phyloP scores from a whole-genome alignment of 495 filamentous ascomycete genomes.

The Rostrohypoxylon terebratum region DNA sequence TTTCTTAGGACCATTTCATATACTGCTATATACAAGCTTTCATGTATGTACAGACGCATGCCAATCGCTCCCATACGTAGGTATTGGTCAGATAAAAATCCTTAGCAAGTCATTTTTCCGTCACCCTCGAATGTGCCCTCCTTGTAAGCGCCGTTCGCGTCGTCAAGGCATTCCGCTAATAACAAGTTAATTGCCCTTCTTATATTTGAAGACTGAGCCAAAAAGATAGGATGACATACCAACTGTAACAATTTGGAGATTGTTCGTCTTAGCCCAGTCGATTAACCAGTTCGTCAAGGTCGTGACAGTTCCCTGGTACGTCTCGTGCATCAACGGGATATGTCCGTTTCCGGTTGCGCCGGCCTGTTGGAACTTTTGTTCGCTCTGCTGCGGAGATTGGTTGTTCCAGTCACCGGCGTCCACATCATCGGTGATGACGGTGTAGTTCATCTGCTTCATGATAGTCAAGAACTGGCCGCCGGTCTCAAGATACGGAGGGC shows the following conservation, averaged over 20 bases:
- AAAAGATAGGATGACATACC: slow-evolving; percentile 46
- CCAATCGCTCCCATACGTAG: no score
- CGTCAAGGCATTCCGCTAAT: slow-evolving; percentile 63
- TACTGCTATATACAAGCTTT: neutral
- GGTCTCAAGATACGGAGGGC: slow-evolving; percentile 64
- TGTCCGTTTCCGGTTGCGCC: slow-evolving; percentile 63
- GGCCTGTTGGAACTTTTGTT: slow-evolving; percentile 58
- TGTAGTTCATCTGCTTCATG: slow-evolving; percentile 62
- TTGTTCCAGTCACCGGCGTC: slow-evolving; percentile 68
- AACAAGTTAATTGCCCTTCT: slow-evolving; percentile 36
- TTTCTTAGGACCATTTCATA: neutral
- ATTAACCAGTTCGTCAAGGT: slow-evolving; percentile 64
- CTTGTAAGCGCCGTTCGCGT: slow-evolving; percentile 60
- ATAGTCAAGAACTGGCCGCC: slow-evolving; percentile 56
- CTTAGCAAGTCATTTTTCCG: slow-evolving; percentile 41
- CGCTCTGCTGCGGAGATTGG: slow-evolving; percentile 55
- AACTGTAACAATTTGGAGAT: slow-evolving; percentile 64
- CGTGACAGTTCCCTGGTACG: slow-evolving; percentile 60
- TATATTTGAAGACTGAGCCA: neutral
- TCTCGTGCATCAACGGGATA: slow-evolving; percentile 69
- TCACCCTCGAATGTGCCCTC: slow-evolving; percentile 52
- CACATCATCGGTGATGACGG: slow-evolving; percentile 66
- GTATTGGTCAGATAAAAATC: neutral
- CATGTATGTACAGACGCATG: neutral
- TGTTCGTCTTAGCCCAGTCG: slow-evolving; percentile 64